These are phyloP conservation scores for Solanum gracilifrons DNA, from an alignment of 257 asterid genomes.

Conservation along the genomic window DNA sequence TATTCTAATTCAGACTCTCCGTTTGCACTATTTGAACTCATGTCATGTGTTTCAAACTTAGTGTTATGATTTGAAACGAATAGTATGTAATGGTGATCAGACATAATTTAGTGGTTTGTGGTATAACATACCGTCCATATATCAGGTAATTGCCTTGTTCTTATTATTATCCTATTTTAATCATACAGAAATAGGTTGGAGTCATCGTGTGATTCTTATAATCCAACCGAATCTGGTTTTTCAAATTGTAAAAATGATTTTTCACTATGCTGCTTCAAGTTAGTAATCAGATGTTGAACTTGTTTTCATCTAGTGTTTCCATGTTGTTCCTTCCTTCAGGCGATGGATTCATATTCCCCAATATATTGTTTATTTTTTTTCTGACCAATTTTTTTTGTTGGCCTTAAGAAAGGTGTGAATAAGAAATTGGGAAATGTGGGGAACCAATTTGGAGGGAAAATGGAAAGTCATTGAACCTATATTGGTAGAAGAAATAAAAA, in stretches of 20 bases:
- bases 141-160: constrained; percentile 33
- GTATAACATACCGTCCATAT: constrained; percentile 95
- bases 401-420: no score
- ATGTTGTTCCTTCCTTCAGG: not conserved
- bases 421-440: no score
- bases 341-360: not conserved
- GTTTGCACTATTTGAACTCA: no score
- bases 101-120: constrained; percentile 71
- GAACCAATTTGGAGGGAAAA: no score
- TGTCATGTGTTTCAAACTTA: constrained; percentile 55
- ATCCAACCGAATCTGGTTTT: not conserved
- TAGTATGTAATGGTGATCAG: constrained; percentile 88
- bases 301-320: not conserved
- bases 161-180: not conserved
- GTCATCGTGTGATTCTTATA: not conserved
- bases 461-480: no score
- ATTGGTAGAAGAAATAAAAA: no score
- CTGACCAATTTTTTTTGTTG: no score
- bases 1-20: no score
- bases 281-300: not conserved
- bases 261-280: not conserved
- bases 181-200: not conserved
- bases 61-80: constrained; percentile 78
- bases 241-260: not conserved
- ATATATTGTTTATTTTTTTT: not conserved